Evolutionary conservation across 73 alveolate genomes (phyloP), one percentile per base, ranked within the genome.

Genomic region (Uronychia binucleata): DNA sequence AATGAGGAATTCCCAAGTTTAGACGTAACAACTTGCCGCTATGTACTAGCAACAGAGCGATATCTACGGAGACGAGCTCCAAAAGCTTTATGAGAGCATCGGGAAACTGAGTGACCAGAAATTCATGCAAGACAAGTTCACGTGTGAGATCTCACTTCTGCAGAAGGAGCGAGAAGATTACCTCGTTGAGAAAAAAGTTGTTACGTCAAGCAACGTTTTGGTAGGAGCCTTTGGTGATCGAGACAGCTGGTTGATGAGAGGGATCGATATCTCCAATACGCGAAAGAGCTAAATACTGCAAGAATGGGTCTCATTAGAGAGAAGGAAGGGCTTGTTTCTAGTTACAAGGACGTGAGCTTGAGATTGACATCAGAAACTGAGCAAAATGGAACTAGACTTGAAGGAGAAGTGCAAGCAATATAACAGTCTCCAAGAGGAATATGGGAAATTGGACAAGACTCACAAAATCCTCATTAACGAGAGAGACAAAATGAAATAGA

Each of bases 401-500:
- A 90, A 86, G 57, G 57, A 57, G 0, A 57, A 19, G 46, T 57
- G 74, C 26, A 76, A 27, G 35, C 93, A 90, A 28, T n/a, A 77
- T 0, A 85, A 86, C 8, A 90, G 80, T 74, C 27, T 60, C 77
- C 59, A 30, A 27, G 88, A 74, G 5, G 88, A 86, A 31, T 57
- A 31, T 67, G 34, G 46, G 34, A 81, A 58, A 28, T 0, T 86
- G 31, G 90, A 86, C 8, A 86, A 86, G 57, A 34, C 28, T 60
- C 33, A 86, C 90, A 81, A 85, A 30, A 27, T 30, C 30, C 57
- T 90, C 74, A 75, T 78, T 1, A 82, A 79, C 31, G 94, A 93
- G 74, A 60, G 91, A 46, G 95, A 90, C 78, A 90, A 90, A 78
- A 60, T 93, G 85, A 90, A 90, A 83, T 86, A 77, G 33, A 77